Percentiles rank a stretch among this genome's conserved stretches.
Evolutionary conservation across 371 early-diverging fungal genomes (phyloP).

Genomic region (Mortierella sp.): DNA sequence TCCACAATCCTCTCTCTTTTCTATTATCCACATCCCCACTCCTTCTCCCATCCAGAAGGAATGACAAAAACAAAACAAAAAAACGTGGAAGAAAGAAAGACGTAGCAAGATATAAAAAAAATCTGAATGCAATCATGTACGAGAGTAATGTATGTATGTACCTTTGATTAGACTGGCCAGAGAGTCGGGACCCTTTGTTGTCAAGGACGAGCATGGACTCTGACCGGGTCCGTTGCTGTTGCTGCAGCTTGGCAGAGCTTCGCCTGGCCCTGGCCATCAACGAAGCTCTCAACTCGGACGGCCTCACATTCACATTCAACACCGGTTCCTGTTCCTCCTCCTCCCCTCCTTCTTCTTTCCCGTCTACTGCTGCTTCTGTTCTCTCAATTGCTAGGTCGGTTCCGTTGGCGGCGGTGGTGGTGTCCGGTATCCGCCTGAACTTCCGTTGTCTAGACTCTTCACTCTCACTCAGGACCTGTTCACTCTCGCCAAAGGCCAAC

Average conservation of each 20-base stretch:
- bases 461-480: conserved; percentile 15
- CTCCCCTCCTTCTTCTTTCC: conserved; percentile 5
- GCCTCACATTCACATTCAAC: conserved; percentile 34
- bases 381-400: neutral
- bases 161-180: conserved; percentile 40
- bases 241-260: conserved; percentile 21
- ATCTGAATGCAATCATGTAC: too few relatives aligned
- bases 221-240: conserved; percentile 8
- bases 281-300: conserved; percentile 46
- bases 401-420: neutral
- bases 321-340: conserved; percentile 31
- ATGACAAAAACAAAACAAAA: neutral
- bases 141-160: too few relatives aligned
- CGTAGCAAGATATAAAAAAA: too few relatives aligned
- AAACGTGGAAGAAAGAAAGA: neutral
- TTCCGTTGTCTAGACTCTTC: neutral
- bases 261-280: conserved; percentile 42
- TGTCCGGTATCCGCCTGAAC: neutral
- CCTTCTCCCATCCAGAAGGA: neutral
- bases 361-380: neutral
- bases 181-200: conserved; percentile 26
- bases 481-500: conserved; percentile 38
- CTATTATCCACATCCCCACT: neutral
- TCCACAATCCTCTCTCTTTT: neutral
- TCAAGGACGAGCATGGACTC: conserved; percentile 26